These are phyloP conservation scores for Phlegmacium glaucopus DNA, from an alignment of 768 basidiomycete genomes.

Conservation along the genomic window DNA sequence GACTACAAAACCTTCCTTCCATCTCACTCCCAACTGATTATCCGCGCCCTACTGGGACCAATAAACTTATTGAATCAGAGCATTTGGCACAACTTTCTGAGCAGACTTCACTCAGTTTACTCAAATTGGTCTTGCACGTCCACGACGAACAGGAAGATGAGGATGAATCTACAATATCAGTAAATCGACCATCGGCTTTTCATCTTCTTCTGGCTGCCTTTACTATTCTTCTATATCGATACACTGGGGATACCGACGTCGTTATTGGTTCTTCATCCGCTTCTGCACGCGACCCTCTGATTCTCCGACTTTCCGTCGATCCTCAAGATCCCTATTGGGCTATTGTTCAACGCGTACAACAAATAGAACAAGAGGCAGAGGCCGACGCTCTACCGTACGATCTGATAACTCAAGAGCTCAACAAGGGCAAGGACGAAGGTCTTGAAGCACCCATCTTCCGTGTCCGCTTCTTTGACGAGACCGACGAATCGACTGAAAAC, in stretches of 20 bases:
- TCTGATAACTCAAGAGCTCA: slow-evolving; percentile 63
- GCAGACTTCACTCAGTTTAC: slow-evolving; percentile 70
- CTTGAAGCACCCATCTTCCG: slow-evolving; percentile 75
- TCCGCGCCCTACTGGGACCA: slow-evolving; percentile 71
- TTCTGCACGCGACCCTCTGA: slow-evolving; percentile 68
- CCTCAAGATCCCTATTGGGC: slow-evolving; percentile 88
- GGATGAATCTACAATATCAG: slow-evolving; percentile 34
- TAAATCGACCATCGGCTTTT: slow-evolving; percentile 72
- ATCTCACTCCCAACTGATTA: slow-evolving; percentile 96
- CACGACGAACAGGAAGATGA: slow-evolving; percentile 54
- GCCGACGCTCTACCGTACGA: slow-evolving; percentile 82
- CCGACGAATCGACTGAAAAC: slow-evolving; percentile 64
- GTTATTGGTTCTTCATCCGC: slow-evolving; percentile 88
- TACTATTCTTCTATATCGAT: slow-evolving; percentile 85
- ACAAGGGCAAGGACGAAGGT: slow-evolving; percentile 59
- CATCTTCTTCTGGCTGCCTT: slow-evolving; percentile 93
- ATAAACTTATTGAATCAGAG: slow-evolving; percentile 82
- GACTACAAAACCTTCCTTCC: slow-evolving; percentile 80
- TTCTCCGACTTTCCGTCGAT: slow-evolving; percentile 81
- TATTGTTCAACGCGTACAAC: slow-evolving; percentile 81
- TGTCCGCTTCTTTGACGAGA: slow-evolving; percentile 96
- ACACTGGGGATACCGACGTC: slow-evolving; percentile 93
- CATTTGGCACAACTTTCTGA: slow-evolving; percentile 70
- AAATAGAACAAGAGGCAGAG: slow-evolving; percentile 80
- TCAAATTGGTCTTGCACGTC: slow-evolving; percentile 76